Evolutionary conservation across 2,329 filamentous ascomycete species (phyloP), one percentile per base, ranked within the genome.

Genomic region (Ilyonectria destructans): DNA sequence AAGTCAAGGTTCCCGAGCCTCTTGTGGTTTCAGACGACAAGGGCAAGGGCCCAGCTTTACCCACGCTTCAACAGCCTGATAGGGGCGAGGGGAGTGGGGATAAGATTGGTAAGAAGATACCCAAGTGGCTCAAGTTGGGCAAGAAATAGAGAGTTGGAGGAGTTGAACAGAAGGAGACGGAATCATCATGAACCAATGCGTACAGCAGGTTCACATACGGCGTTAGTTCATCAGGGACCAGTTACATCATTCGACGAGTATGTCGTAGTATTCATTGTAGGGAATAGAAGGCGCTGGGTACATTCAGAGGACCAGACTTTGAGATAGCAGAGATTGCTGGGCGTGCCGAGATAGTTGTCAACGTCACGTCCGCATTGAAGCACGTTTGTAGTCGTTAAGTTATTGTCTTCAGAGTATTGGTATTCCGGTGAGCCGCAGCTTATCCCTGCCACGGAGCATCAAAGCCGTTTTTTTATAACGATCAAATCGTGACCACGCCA

Each of bases 101-200:
- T 46, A 93, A 92, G 80, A 81, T 92, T 62, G 89, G 89, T 8
- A 95, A 93, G 87, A 95, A 94, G 83, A 77, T 87, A 67, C 92
- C 92, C 21, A 94, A 93, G 79, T 94, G 93, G 88, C 81, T 95
- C 43, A 93, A 93, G 79, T 81, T 93, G 61, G 90, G 90, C 15
- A 95, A 93, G 87, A 95, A 94, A 82, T 77, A 74, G 65, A 57
- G 23, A 12, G 23, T 2, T n/a, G 8, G 29, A 21, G 15, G 17
- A 52, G 15, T 37, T 46, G 54, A 33, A n/a, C 29, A 10, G 29
- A 35, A 58, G 43, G n/a, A 54, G 29, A 37, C 19, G 45, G 31
- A 29, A 60, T n/a, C 9, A 29, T 23, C 5, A 61, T 26, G 31
- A 21, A 45, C 9, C 19, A 49, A 54, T 52, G 58, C 66, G 72